phyloP scores from a whole-genome alignment of 2,329 filamentous ascomycete genomes.

The Xylaria multiplex region DNA sequence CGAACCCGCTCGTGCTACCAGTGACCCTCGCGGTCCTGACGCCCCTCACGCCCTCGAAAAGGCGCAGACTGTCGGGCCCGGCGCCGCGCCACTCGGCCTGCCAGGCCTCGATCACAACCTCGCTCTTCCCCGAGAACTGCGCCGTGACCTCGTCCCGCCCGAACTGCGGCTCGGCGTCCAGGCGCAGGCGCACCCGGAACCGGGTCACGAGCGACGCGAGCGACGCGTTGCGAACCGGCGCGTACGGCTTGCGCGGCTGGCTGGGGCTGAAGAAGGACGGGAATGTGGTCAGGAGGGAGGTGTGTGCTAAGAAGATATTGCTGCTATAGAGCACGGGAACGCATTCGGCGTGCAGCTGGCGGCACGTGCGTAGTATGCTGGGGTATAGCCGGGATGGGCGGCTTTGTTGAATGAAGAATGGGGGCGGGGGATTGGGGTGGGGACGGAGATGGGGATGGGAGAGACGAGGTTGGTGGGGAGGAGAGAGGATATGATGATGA shows the following conservation, averaged over 20 bases:
- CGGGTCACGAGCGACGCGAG: constrained; percentile 51
- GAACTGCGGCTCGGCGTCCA: constrained; percentile 53
- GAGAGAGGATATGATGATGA: constrained; percentile 27
- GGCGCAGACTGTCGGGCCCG: constrained; percentile 50
- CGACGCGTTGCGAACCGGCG: constrained; percentile 41
- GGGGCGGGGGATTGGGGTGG: neutral
- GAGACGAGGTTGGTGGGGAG: constrained; percentile 12
- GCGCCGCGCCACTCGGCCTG: constrained; percentile 54
- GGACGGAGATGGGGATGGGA: constrained; percentile 49
- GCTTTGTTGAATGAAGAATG: constrained; percentile 15
- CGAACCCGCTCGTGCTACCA: constrained; percentile 55
- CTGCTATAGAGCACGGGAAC: constrained; percentile 54
- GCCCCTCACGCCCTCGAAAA: constrained; percentile 57
- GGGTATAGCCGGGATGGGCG: constrained; percentile 46
- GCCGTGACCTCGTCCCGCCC: constrained; percentile 46
- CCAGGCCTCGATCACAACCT: constrained; percentile 54
- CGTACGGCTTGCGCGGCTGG: constrained; percentile 30
- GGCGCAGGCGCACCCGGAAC: constrained; percentile 54
- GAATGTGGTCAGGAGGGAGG: constrained; percentile 53
- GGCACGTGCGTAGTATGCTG: constrained; percentile 54
- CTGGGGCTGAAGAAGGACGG: constrained; percentile 44
- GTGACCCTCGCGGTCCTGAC: constrained; percentile 51
- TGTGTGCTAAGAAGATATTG: constrained; percentile 58
- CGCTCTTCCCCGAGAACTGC: constrained; percentile 52
- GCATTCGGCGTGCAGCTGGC: constrained; percentile 55